Evolutionary conservation across 176 grass and related monocot species (phyloP).

Genomic region (Cocos nucifera): DNA sequence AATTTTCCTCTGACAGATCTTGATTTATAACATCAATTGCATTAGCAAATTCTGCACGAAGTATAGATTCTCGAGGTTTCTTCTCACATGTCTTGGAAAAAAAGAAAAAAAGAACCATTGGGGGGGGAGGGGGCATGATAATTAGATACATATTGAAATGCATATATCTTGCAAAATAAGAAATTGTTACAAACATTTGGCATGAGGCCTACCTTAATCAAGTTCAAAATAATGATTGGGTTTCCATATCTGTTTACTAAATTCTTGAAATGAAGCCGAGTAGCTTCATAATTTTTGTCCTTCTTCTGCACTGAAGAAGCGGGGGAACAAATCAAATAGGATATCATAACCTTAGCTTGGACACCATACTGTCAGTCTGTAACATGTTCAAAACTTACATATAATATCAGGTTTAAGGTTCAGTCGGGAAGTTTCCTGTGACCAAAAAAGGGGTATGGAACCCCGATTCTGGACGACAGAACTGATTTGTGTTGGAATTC

Average conservation of each 20-base stretch:
- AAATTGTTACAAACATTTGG: too few relatives aligned
- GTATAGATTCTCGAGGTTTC: constrained; percentile 77
- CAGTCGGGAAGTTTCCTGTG: constrained; percentile 69
- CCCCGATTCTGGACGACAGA: constrained; percentile 94
- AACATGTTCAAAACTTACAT: constrained; percentile 49
- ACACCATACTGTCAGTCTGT: background rate
- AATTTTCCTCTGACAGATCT: constrained; percentile 41
- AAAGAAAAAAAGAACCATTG: background rate
- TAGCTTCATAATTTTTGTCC: constrained; percentile 73
- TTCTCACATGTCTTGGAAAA: constrained; percentile 48
- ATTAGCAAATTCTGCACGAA: constrained; percentile 65
- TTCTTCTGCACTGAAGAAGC: constrained; percentile 61
- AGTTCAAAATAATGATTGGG: constrained; percentile 92
- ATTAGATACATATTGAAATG: too few relatives aligned
- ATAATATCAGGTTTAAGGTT: constrained; percentile 87
- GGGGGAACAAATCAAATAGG: constrained; percentile 1
- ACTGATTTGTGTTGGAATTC: constrained; percentile 52
- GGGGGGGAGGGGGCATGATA: background rate
- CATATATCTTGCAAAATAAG: too few relatives aligned
- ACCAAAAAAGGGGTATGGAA: constrained; percentile 92
- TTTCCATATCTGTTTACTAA: constrained; percentile 72
- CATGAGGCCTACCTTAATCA: constrained; percentile 66
- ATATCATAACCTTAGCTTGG: constrained; percentile 4
- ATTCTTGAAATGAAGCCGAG: constrained; percentile 81
- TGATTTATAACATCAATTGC: constrained; percentile 65